Evolutionary conservation across 129 eudicot genomes (phyloP).

Genomic region (Ambrosia artemisiifolia): DNA sequence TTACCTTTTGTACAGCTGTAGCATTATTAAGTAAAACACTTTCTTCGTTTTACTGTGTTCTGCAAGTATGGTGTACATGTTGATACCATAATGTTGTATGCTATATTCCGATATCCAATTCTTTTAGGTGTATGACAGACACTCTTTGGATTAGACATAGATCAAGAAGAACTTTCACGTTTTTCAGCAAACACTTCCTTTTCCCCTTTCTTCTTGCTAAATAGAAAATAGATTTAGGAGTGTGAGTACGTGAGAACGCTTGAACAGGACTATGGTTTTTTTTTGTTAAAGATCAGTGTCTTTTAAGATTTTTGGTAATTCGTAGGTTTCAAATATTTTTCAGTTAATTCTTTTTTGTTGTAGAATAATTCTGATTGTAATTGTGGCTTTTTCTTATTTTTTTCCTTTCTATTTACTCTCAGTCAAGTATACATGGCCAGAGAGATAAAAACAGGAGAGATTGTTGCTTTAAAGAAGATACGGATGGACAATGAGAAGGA

Average conservation of each 20-base stretch:
- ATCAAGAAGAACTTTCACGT: not conserved
- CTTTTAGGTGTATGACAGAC: too few relatives aligned
- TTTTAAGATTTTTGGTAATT: not conserved
- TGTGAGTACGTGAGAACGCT: too few relatives aligned
- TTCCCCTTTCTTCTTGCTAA: not conserved
- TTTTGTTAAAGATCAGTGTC: too few relatives aligned
- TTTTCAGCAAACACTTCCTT: not conserved
- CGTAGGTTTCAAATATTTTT: not conserved
- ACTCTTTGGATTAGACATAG: not conserved
- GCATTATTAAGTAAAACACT: not conserved
- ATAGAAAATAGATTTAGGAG: not conserved
- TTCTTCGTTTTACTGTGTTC: too few relatives aligned
- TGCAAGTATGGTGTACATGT: too few relatives aligned
- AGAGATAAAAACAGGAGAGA: constrained; percentile 54
- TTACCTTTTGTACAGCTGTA: too few relatives aligned
- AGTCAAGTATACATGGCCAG: constrained; percentile 73
- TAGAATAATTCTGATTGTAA: not conserved
- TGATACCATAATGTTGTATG: too few relatives aligned
- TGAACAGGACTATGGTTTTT: too few relatives aligned
- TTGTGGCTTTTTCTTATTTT: too few relatives aligned
- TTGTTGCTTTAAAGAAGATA: constrained; percentile 69
- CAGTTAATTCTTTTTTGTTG: not conserved
- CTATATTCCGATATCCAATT: not conserved
- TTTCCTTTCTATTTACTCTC: constrained; percentile 8
- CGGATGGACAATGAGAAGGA: constrained; percentile 59